Conservation (phyloP, 1,284 basidiomycete species). For the Coriolopsis trogii region DNA sequence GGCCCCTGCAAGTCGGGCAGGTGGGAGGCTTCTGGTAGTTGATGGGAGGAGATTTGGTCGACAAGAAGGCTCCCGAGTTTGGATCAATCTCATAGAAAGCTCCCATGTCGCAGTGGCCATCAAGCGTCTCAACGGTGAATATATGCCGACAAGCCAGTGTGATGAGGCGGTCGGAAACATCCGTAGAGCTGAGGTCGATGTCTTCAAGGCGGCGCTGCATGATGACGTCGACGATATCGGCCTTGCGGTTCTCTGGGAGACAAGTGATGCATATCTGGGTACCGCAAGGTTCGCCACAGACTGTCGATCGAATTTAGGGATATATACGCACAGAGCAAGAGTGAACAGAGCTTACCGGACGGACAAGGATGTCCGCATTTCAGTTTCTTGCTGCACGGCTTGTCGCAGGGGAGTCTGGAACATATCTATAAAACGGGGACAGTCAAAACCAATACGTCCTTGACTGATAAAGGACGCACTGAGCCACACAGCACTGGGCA, state of each 20-base stretch:
- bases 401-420: constrained; percentile 67
- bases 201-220: constrained; percentile 56
- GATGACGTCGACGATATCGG: constrained; percentile 61
- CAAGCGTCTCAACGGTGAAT: constrained; percentile 75
- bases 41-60: constrained; percentile 42
- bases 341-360: constrained; percentile 47
- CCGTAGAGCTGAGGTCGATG: constrained; percentile 43
- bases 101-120: constrained; percentile 57
- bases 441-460: not conserved
- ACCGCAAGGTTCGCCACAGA: constrained; percentile 69
- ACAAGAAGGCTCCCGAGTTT: constrained; percentile 43
- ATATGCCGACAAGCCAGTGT: constrained; percentile 66
- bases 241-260: constrained; percentile 42
- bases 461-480: constrained; percentile 42
- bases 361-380: constrained; percentile 67
- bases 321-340: too few species aligned
- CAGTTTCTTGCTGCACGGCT: constrained; percentile 50
- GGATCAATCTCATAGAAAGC: constrained; percentile 53
- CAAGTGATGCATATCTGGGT: constrained; percentile 61
- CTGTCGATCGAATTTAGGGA: constrained; percentile 39
- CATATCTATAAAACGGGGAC: constrained; percentile 51
- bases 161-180: constrained; percentile 58
- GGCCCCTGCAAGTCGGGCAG: constrained; percentile 58
- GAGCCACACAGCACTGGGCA: constrained; percentile 75
- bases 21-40: constrained; percentile 51